A percentile compares a stretch with the other conserved stretches of the same genome.
Conservation (phyloP, 805 yeast species). For the Zygoascus flipseniorum region DNA sequence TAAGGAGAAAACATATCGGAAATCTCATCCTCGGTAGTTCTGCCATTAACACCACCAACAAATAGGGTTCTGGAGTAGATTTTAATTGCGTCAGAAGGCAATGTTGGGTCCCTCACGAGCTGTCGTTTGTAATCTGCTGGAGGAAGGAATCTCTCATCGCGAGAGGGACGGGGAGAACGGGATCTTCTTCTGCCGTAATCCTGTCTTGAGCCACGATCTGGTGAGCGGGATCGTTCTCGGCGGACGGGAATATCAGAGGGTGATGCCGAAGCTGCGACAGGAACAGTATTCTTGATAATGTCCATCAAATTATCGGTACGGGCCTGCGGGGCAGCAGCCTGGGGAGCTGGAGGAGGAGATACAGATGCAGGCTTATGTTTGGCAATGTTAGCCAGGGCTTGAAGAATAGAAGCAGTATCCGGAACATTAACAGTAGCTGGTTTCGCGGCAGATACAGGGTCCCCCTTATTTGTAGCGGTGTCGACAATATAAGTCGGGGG, state of each 20-base stretch:
- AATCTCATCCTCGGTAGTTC: conserved; percentile 69
- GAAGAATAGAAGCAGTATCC: conserved; percentile 57
- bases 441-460: conserved; percentile 35
- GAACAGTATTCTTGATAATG: conserved; percentile 1
- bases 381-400: conserved; percentile 60
- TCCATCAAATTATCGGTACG: conserved; percentile 2
- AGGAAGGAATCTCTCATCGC: not conserved
- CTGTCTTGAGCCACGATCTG: conserved; percentile 1
- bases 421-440: conserved; percentile 24
- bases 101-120: conserved; percentile 50
- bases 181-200: conserved; percentile 1
- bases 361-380: conserved; percentile 34
- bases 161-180: not conserved
- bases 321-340: conserved; percentile 6
- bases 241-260: conserved; percentile 10
- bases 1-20: conserved; percentile 66
- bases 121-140: not conserved
- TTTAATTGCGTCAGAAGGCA: conserved; percentile 72
- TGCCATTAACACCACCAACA: conserved; percentile 84
- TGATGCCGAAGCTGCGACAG: conserved; percentile 13
- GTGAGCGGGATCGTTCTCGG: conserved; percentile 14
- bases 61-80: conserved; percentile 86
- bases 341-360: conserved; percentile 17
- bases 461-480: conserved; percentile 4
- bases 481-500: conserved; percentile 39